A percentile compares a stretch with the other conserved stretches of the same genome.
Conservation (phyloP, 805 yeast genomes). For the Teunomyces barrocoloradensis region DNA sequence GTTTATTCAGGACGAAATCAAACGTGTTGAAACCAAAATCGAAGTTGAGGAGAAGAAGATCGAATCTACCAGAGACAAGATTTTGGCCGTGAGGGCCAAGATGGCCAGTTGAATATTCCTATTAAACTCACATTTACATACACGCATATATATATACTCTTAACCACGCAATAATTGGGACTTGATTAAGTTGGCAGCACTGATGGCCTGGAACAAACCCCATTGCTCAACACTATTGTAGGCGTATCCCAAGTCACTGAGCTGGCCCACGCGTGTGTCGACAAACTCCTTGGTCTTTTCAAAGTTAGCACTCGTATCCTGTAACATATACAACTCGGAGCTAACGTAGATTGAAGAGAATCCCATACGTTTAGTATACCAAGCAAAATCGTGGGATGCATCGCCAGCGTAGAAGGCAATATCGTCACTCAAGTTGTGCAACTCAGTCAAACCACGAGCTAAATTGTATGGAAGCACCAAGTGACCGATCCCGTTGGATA, state of each 20-base stretch:
- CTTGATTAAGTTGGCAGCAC: constrained; percentile 63
- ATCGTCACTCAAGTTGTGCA: constrained; percentile 79
- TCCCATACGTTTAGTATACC: constrained; percentile 87
- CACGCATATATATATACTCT: background rate
- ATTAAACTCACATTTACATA: background rate
- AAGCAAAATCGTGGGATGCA: constrained; percentile 72
- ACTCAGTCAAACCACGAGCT: constrained; percentile 56
- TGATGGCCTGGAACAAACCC: constrained; percentile 64
- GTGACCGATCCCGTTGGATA: constrained; percentile 54
- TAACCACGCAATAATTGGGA: constrained; percentile 67
- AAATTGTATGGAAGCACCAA: constrained; percentile 66
- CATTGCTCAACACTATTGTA: constrained; percentile 74
- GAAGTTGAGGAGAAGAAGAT: constrained; percentile 43
- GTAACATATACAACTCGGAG: constrained; percentile 76
- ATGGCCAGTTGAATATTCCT: constrained; percentile 9
- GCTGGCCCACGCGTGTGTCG: constrained; percentile 51
- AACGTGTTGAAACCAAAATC: constrained; percentile 69
- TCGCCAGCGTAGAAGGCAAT: constrained; percentile 79
- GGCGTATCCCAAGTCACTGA: constrained; percentile 55
- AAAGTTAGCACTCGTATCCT: constrained; percentile 60
- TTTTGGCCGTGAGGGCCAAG: constrained; percentile 46
- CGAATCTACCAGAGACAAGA: constrained; percentile 57
- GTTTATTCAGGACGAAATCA: constrained; percentile 76
- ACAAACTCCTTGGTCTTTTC: constrained; percentile 63
- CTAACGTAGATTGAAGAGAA: constrained; percentile 69